A percentile compares a stretch with the other conserved stretches of the same genome.
Conservation (phyloP, 768 basidiomycete genomes). For the Mycena galopus region DNA sequence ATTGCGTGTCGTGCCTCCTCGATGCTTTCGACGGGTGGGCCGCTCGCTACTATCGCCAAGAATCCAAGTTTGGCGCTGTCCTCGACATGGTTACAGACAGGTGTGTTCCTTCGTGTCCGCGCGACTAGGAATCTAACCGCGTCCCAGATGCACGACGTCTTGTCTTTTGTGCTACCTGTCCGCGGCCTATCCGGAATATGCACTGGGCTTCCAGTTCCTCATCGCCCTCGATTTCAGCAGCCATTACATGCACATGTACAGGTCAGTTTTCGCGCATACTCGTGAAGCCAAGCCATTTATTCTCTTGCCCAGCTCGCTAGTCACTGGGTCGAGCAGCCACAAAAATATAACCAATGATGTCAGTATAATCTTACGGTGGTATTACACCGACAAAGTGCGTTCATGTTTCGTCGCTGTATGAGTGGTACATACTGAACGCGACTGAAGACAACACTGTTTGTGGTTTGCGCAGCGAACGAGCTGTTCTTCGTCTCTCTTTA, state of each 20-base stretch:
- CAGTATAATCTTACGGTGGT: slow-evolving; percentile 89
- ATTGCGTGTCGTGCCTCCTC: slow-evolving; percentile 90
- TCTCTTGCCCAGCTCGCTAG: slow-evolving; percentile 77
- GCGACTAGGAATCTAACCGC: slow-evolving; percentile 12
- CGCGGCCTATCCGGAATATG: slow-evolving; percentile 87
- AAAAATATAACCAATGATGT: slow-evolving; percentile 94
- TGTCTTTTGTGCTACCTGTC: slow-evolving; percentile 95
- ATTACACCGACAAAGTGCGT: slow-evolving; percentile 94
- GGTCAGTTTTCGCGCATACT: slow-evolving; percentile 62
- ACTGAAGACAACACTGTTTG: slow-evolving; percentile 83
- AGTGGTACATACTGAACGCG: slow-evolving; percentile 7
- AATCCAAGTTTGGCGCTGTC: slow-evolving; percentile 97
- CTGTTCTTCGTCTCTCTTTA: slow-evolving; percentile 96
- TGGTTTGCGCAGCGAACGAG: slow-evolving; percentile 96
- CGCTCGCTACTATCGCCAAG: slow-evolving; percentile 89
- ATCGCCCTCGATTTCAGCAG: slow-evolving; percentile 98
- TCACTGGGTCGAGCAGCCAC: slow-evolving; percentile 93
- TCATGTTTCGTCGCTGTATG: not conserved
- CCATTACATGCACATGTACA: slow-evolving; percentile 99
- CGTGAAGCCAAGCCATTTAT: slow-evolving; percentile 3
- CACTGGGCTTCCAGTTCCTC: slow-evolving; percentile 91
- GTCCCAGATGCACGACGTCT: slow-evolving; percentile 90
- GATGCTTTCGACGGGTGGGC: slow-evolving; percentile 97
- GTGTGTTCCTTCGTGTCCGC: slow-evolving; percentile 59
- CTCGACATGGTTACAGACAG: slow-evolving; percentile 99